Percentiles rank a stretch among this genome's conserved stretches.
Evolutionary conservation across 805 yeast genomes (phyloP).

Genomic region (Cyberlindnera petersonii): DNA sequence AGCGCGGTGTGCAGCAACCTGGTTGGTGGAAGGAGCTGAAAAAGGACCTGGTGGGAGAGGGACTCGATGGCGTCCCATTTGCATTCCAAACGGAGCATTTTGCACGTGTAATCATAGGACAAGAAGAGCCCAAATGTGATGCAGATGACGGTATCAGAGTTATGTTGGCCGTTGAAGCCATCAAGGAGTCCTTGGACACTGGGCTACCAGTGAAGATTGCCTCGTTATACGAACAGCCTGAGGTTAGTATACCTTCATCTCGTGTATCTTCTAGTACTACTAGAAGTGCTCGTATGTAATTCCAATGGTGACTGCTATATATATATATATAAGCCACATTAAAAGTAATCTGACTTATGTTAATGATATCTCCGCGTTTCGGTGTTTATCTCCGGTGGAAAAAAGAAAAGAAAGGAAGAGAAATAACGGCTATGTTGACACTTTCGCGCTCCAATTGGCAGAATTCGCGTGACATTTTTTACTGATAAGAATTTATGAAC

Average conservation of each 20-base stretch:
- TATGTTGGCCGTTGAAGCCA: constrained; percentile 17
- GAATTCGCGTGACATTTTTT: no score
- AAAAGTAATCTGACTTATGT: no score
- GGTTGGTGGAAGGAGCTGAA: constrained; percentile 19
- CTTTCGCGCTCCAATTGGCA: no score
- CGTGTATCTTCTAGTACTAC: constrained; percentile 1
- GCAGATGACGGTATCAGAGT: constrained; percentile 18
- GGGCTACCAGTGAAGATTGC: constrained; percentile 13
- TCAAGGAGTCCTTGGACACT: constrained; percentile 13
- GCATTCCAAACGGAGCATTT: constrained; percentile 19
- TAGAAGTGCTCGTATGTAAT: constrained; percentile 7
- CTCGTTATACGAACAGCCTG: neutral
- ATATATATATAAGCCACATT: neutral
- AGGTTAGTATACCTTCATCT: neutral
- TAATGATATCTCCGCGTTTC: no score
- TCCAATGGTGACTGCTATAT: neutral
- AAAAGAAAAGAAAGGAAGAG: no score
- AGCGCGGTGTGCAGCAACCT: constrained; percentile 9
- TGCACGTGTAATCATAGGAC: constrained; percentile 12
- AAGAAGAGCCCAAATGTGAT: constrained; percentile 13
- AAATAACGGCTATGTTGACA: no score
- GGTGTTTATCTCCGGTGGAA: no score
- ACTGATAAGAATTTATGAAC: no score
- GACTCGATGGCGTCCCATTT: constrained; percentile 14
- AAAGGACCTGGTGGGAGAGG: constrained; percentile 7